Base-by-base conservation (phyloP, 192 early-diverging fungal genomes). In the Entomortierella chlamydospora region DNA sequence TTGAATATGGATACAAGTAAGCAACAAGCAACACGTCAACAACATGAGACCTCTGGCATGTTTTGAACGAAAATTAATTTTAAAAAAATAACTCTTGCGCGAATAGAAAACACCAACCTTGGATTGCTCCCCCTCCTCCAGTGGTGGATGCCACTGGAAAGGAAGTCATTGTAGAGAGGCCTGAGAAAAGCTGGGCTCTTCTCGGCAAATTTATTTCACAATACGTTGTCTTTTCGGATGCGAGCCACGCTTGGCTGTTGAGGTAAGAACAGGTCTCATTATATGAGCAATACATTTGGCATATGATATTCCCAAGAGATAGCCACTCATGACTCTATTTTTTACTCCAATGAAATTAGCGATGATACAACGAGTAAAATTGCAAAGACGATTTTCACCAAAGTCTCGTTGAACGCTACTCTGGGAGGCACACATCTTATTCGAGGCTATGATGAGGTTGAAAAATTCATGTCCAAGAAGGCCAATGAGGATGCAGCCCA, bases 141-240 rank as follows among this genome's bases (percentile, higher is more conserved):
- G 54, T 52, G 34, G 13, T 73, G 22, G 76, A 71, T 53, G 65
- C 68, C 42, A 20, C 70, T 49, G 64, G 68, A 13, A 64, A 81
- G 31, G 70, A 66, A 39, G 52, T 66, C 5, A n/a, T 51, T 28
- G 81, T 79, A 67, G 65, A 68, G 1, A 68, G 33, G 26, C 57
- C 60, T 10, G 88, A 87, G 73, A 88, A 90, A 76, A 88, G 88
- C 70, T 95, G 91, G 91, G 84, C 89, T n/a, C 82, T 95, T 37
- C 83, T 93, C 54, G 95, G 95, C 13, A 89, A 87, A 42, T 95
- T 92, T 78, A 87, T 95, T 45, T 90, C 89, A 28, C 91, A 93
- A 70, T 93, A 89, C 65, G 90, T 92, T 13, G 70, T 91, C 4
- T 96, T 92, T 76, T 85, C 91, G 20, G 90, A 88, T 33, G 73